Evolutionary conservation across 2,329 filamentous ascomycete species (phyloP), one percentile per base, ranked within the genome.

Genomic region (Rutstroemia sp.): DNA sequence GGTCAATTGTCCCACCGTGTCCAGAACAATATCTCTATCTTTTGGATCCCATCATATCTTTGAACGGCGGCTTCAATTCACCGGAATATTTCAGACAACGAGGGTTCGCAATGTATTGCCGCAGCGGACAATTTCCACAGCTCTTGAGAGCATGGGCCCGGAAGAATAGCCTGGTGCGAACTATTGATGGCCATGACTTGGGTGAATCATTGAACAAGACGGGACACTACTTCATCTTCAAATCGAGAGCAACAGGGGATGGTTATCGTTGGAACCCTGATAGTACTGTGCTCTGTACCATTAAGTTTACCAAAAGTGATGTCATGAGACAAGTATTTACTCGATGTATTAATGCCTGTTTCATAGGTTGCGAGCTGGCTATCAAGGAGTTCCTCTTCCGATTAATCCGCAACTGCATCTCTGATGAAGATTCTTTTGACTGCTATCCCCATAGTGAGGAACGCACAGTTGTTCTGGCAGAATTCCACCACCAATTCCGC

Each of bases 201-300:
- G 19, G 48, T 14, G 58, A 65, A 39, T 30, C 21, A 2, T 25
- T 37, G 2, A 62, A 63, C 34, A 48, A 25, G 41, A 62, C 59
- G 16, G 66, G 66, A 2, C 59, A 63, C n/a, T 67, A 67, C 38
- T 61, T 61, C 25, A 56, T 67, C 19, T 67, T 67, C 55, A 61
- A 60, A 54, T 66, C 65, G 18, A 34, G 50, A 21, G 25, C 51
- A 10, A 58, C 51, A 45, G 51, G 52, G 37, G 37, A 23, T 23
- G 54, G 44, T 21, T 25, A n/a, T 37, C 52, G 45, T n/a, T 55
- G 49, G 25, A 61, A 59, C 25, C 56, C 56, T 5, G 44, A 55
- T 12, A 50, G 56, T 21, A 62, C 65, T 55, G 61, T 67, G 18
- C 61, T 67, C 5, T 64, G 61, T 37, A 58, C 51, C 9, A 53